Conservation (phyloP, 108 stramenopile species). For the Cyclostephanos invisitatus region DNA sequence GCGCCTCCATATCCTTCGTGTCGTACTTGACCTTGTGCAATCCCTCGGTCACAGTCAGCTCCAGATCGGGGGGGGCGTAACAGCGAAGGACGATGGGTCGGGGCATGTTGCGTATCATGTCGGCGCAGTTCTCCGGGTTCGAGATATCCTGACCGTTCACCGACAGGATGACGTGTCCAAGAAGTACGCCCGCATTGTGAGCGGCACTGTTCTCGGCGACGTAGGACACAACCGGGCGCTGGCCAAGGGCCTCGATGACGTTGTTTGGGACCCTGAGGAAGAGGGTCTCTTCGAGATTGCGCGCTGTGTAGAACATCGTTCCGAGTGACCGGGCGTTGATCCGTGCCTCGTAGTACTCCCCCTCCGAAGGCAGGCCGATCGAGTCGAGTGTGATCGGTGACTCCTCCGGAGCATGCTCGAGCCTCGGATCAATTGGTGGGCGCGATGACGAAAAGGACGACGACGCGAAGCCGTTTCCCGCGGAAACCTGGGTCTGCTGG, state of each 20-base stretch:
- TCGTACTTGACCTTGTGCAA: conserved; percentile 43
- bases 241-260: conserved; percentile 24
- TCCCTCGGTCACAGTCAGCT: conserved; percentile 24
- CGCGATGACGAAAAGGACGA: not conserved
- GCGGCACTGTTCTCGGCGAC: conserved; percentile 33
- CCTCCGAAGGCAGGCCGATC: conserved; percentile 33
- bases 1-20: conserved; percentile 27
- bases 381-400: conserved; percentile 23
- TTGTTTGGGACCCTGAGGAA: conserved; percentile 19
- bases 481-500: conserved; percentile 6
- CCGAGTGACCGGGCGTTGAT: conserved; percentile 27
- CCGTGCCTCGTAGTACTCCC: conserved; percentile 47
- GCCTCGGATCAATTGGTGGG: conserved; percentile 5
- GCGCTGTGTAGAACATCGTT: conserved; percentile 43
- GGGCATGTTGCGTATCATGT: conserved; percentile 16
- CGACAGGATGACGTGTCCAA: conserved; percentile 31
- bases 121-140: conserved; percentile 13
- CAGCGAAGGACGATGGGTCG: conserved; percentile 38
- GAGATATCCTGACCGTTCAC: conserved; percentile 30
- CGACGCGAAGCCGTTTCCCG: not conserved
- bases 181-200: conserved; percentile 19
- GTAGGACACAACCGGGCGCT: conserved; percentile 38
- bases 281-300: conserved; percentile 24
- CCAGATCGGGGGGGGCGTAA: conserved; percentile 28
- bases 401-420: not conserved